phyloP scores from a whole-genome alignment of 257 asterid species.

The Solanum rostratum region DNA sequence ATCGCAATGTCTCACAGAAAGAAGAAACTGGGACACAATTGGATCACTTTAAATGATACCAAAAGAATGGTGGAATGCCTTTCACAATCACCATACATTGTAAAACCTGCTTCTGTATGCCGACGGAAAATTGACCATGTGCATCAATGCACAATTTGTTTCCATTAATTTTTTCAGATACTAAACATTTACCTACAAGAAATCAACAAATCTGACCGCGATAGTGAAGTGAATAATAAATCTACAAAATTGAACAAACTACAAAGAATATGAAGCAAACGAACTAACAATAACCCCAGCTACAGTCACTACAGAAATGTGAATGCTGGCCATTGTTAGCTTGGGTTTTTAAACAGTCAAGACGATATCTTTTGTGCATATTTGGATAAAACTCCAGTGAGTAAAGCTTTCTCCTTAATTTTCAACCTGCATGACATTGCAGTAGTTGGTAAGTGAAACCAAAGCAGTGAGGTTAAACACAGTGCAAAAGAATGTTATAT shows the following conservation, averaged over 20 bases:
- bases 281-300: neutral
- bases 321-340: slow-evolving; percentile 8
- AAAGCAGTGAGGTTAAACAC: neutral
- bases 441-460: neutral
- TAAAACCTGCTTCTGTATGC: too few relatives aligned
- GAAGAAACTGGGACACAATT: neutral
- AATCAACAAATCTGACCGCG: neutral
- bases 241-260: neutral
- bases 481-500: neutral
- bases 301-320: neutral
- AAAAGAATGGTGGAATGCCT: neutral
- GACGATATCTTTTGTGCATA: slow-evolving; percentile 31
- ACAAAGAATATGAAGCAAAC: neutral
- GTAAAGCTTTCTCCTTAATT: slow-evolving; percentile 55
- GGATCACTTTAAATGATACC: neutral
- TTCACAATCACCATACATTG: neutral
- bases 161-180: neutral
- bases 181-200: neutral
- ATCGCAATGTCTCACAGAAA: neutral
- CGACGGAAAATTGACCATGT: neutral
- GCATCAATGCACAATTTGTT: neutral
- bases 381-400: slow-evolving; percentile 63
- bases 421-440: slow-evolving; percentile 46
- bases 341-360: slow-evolving; percentile 21
- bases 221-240: neutral